Percentiles rank a stretch among this genome's conserved stretches.
phyloP scores from a whole-genome alignment of 2,329 filamentous ascomycete genomes.

The Cordyceps militaris region DNA sequence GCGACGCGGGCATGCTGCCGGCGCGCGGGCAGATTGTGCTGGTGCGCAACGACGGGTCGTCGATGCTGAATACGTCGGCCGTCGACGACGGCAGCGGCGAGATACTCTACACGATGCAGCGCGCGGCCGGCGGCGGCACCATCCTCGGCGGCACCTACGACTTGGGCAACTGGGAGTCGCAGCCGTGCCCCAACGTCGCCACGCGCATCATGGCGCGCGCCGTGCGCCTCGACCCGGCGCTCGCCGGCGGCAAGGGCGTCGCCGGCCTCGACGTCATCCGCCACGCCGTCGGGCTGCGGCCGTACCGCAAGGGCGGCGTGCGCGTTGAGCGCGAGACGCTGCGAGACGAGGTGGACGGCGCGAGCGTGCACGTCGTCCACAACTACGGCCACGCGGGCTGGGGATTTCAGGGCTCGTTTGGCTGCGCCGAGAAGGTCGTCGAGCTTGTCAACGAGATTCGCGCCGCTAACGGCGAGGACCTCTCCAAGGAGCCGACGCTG shows the following conservation, averaged over 20 bases:
- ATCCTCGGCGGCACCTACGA: conserved; percentile 83
- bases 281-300: conserved; percentile 76
- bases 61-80: conserved; percentile 64
- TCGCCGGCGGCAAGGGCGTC: conserved; percentile 60
- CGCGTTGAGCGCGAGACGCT: conserved; percentile 56
- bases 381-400: conserved; percentile 76
- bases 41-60: conserved; percentile 68
- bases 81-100: conserved; percentile 69
- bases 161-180: conserved; percentile 69
- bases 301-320: conserved; percentile 64
- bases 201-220: conserved; percentile 77
- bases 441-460: conserved; percentile 59
- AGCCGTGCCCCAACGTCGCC: conserved; percentile 73
- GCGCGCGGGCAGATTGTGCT: conserved; percentile 77
- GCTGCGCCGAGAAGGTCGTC: conserved; percentile 60
- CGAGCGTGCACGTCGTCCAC: conserved; percentile 52
- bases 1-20: conserved; percentile 66
- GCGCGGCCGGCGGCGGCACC: conserved; percentile 73
- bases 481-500: conserved; percentile 24
- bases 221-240: conserved; percentile 55
- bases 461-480: conserved; percentile 22
- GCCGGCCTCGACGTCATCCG: conserved; percentile 68
- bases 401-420: conserved; percentile 66
- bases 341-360: conserved; percentile 43
- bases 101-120: conserved; percentile 72